These are phyloP conservation scores for Aspergillus udagawae DNA, from an alignment of 2,329 filamentous ascomycete genomes.

Conservation along the genomic window DNA sequence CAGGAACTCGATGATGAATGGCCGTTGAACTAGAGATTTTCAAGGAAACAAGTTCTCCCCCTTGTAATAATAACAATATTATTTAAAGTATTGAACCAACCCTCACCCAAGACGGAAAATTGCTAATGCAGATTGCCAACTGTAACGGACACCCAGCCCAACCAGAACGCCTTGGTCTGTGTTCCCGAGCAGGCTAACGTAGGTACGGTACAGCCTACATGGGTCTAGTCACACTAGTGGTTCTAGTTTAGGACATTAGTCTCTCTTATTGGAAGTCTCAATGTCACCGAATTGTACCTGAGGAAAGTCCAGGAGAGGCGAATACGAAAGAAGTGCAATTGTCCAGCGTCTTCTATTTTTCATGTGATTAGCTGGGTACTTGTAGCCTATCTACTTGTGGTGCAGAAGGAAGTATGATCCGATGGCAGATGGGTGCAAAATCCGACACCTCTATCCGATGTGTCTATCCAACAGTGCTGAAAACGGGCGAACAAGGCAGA, in stretches of 20 bases:
- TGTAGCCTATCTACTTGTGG: not conserved
- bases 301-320: not conserved
- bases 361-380: not conserved
- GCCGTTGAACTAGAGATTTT: not conserved
- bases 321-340: not conserved
- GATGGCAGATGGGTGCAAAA: not conserved
- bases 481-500: not conserved
- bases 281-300: not conserved
- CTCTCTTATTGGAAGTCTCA: not conserved
- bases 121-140: not conserved
- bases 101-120: not conserved
- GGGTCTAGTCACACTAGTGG: not conserved
- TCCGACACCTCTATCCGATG: not conserved
- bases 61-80: not conserved
- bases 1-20: not conserved
- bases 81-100: not conserved
- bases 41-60: not conserved
- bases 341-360: not conserved
- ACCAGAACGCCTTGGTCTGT: not conserved
- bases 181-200: not conserved
- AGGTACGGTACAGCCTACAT: not conserved
- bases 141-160: not conserved
- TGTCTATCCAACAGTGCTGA: not conserved
- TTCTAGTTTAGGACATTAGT: not conserved
- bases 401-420: not conserved